These are phyloP conservation scores for Acorus calamus DNA, from an alignment of 106 monocot species.

Conservation along the genomic window DNA sequence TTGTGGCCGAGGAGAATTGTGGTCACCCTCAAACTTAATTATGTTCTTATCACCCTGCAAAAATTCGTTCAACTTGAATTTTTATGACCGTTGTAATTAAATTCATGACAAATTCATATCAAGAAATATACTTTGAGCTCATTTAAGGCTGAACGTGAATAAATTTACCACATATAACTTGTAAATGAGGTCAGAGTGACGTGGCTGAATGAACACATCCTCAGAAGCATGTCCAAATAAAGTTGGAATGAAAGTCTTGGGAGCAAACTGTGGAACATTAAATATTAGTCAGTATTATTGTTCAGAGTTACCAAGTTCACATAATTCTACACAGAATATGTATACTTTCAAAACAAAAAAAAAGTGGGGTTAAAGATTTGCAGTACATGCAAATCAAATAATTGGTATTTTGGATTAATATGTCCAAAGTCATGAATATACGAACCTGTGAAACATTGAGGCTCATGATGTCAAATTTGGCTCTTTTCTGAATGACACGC, in stretches of 20 bases:
- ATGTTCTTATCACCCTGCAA: constrained; percentile 92
- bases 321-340: too few species aligned
- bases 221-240: constrained; percentile 93
- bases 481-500: constrained; percentile 76
- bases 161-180: constrained; percentile 68
- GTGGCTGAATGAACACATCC: constrained; percentile 81
- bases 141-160: too few species aligned
- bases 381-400: too few species aligned
- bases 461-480: constrained; percentile 96
- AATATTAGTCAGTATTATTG: background rate
- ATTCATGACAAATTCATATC: background rate
- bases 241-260: constrained; percentile 93
- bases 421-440: background rate
- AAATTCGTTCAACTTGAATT: background rate
- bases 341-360: too few species aligned
- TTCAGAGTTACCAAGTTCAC: too few species aligned
- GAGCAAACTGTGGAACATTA: constrained; percentile 51
- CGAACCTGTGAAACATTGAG: constrained; percentile 81
- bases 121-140: background rate
- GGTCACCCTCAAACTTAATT: constrained; percentile 95
- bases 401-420: too few species aligned
- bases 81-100: background rate
- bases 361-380: too few species aligned
- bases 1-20: constrained; percentile 89
- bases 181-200: constrained; percentile 82